Conservation (phyloP, 495 filamentous ascomycete genomes). For the Penicillium ucsense region DNA sequence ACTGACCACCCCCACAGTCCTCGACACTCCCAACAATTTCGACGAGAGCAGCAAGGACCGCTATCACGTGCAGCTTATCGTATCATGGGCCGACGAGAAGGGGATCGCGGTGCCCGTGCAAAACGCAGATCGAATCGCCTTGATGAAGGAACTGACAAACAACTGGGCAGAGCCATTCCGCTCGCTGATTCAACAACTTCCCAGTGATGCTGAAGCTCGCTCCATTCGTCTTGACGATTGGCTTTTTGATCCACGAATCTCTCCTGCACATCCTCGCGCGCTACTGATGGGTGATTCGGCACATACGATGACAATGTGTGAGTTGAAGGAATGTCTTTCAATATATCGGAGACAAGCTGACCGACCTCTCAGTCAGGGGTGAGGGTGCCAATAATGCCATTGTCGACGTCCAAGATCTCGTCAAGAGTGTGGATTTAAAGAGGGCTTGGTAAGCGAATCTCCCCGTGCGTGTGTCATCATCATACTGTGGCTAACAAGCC, state of each 20-base stretch:
- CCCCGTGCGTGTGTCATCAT: too few species aligned
- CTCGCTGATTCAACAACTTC: slow-evolving; percentile 34
- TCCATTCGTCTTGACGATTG: slow-evolving; percentile 48
- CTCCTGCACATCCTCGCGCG: slow-evolving; percentile 27
- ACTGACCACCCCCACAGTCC: slow-evolving; percentile 12
- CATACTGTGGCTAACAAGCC: background rate
- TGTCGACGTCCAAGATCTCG: slow-evolving; percentile 38
- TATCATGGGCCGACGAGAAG: slow-evolving; percentile 41
- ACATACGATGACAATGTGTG: slow-evolving; percentile 52
- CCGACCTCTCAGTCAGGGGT: slow-evolving; percentile 30
- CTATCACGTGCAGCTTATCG: slow-evolving; percentile 40
- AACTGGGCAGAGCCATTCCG: slow-evolving; percentile 50
- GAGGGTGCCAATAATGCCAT: slow-evolving; percentile 54
- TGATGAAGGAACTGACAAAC: slow-evolving; percentile 43
- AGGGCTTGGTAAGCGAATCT: slow-evolving; percentile 2
- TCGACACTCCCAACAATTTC: slow-evolving; percentile 41
- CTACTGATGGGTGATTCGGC: slow-evolving; percentile 44
- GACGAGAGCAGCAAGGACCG: slow-evolving; percentile 23
- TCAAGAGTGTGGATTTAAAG: slow-evolving; percentile 13
- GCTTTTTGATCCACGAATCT: slow-evolving; percentile 22
- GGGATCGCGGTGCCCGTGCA: slow-evolving; percentile 31
- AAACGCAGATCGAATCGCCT: slow-evolving; percentile 29
- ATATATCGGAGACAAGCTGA: background rate
- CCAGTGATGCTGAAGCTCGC: slow-evolving; percentile 37
- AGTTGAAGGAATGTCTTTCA: slow-evolving; percentile 5